Evolutionary conservation across 441 rosid species (phyloP), one percentile per base, ranked within the genome.

Genomic region (Adansonia rubrostipa): DNA sequence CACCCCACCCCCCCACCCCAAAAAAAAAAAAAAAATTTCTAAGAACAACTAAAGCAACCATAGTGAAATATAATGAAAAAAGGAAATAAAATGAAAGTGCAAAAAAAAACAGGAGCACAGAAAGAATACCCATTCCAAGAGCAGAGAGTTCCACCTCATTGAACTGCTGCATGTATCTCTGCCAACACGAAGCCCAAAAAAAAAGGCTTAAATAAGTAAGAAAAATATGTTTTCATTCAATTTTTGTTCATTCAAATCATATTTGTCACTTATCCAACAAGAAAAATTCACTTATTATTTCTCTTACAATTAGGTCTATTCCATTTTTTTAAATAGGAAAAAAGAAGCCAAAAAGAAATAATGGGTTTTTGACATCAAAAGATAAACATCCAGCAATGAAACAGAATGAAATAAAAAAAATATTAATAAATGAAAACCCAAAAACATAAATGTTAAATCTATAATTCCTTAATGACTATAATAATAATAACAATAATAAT

Each of bases 91-190:
- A 36, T 33, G 4, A 36, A 3, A 14, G 19, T 93, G 82, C 7
- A 15, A 53, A 3, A 4, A 4, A 6, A 17, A 44, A 17, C 2
- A 2, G 33, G 33, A 33, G 2, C 65, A 20, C 47, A 40, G 36
- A 45, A 64, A 40, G 7, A 20, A 71, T 92, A 95, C 97, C 97
- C 99, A 95, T 95, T 80, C 99, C 98, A n/a, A 95, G 95, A 15
- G 97, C 97, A 71, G 99, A 95, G 56, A 93, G 89, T 65, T 93
- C 97, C 47, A 95, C 99, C 71, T 93, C 98, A 45, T 81, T 80
- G 88, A 87, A 82, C 71, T 93, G 99, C 87, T 93, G 98, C 98
- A 95, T 93, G 71, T 93, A 95, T 80, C 96, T 93, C 97, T 93
- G 93, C 85, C 81, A 80, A 80, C 17, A 57, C 6, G 1, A 22